Base-by-base conservation (phyloP, 139 green algal species). In the Volvox africanus region DNA sequence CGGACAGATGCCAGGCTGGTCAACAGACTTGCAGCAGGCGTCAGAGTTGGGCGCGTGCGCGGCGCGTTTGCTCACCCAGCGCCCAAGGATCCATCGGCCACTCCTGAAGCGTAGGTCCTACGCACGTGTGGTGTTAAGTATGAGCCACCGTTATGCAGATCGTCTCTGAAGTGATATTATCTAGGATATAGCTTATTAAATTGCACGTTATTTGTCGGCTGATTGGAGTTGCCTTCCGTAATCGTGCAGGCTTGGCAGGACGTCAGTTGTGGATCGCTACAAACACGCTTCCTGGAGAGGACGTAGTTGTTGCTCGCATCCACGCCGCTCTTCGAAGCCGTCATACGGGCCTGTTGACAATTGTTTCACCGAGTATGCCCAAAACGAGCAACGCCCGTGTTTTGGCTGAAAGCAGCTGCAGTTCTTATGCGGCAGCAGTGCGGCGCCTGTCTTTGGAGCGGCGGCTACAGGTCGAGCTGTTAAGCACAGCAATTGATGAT, bases 1-100 rank as follows among this genome's bases (percentile, higher is more conserved):
- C 79, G 26, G 30, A 16, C 94, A 96, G 88, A 96, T 97, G 94
- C 95, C 95, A 2, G 95, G 95, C 20, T 96, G 94, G 94, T 96
- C 92, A 79, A 89, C 68, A 35, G 94, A 96, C 78, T 88, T 97
- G 32, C 94, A 92, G 68, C 95, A 96, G 67, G 94, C 94, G 17
- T 89, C 93, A 33, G 91, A 93, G 26, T 84, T 97, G 87, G 93
- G 93, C 37, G 89, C 89, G n/a, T 91, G 91, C 32, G 92, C 95
- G 55, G 93, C 93, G 86, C 86, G 95, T 65, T 79, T 96, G 88
- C 94, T 91, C 76, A 89, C 62, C 28, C 88, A 93, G 2, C 50
- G 30, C 5, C 32, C n/a, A 6, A 80, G 61, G 61, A 36, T 86
- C 12, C 19, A 61, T 20, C 61, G 77, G 11, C 9, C 62, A 0